Conservation (phyloP, 768 basidiomycete genomes). For the Daedalea quercina region DNA sequence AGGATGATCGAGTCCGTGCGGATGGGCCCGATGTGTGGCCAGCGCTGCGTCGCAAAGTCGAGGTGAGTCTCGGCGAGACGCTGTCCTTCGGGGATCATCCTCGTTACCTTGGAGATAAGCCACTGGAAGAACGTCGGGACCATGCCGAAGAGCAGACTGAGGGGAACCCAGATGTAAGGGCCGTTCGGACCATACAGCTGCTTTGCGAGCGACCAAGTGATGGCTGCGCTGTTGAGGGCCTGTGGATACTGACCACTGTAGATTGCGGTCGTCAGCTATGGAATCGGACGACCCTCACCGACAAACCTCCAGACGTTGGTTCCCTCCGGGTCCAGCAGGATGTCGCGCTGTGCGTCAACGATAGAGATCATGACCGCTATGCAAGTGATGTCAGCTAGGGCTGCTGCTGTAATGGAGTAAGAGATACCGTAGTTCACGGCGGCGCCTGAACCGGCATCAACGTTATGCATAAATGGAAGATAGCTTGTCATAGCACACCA, state of each 20-base stretch:
- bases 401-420: neutral
- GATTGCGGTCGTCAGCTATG: neutral
- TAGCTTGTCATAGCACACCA: conserved; percentile 21
- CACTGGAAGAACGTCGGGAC: conserved; percentile 46
- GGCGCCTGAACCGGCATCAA: conserved; percentile 11
- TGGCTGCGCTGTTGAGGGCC: conserved; percentile 47
- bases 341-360: conserved; percentile 45
- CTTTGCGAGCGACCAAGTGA: conserved; percentile 61
- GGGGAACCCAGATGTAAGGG: conserved; percentile 50
- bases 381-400: neutral
- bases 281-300: neutral
- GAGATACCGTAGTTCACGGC: conserved; percentile 30
- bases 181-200: conserved; percentile 47
- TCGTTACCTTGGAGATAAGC: conserved; percentile 41
- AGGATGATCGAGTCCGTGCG: conserved; percentile 43
- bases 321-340: conserved; percentile 44
- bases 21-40: conserved; percentile 48
- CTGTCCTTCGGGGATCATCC: neutral
- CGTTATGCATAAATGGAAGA: neutral
- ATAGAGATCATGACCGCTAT: conserved; percentile 54
- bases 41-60: conserved; percentile 30
- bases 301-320: conserved; percentile 48
- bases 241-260: conserved; percentile 42
- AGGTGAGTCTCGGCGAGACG: neutral
- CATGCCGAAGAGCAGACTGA: conserved; percentile 48